A percentile compares a stretch with the other conserved stretches of the same genome.
These are phyloP conservation scores for Cryptosporidium ryanae DNA, from an alignment of 169 alveolate species.

Conservation along the genomic window DNA sequence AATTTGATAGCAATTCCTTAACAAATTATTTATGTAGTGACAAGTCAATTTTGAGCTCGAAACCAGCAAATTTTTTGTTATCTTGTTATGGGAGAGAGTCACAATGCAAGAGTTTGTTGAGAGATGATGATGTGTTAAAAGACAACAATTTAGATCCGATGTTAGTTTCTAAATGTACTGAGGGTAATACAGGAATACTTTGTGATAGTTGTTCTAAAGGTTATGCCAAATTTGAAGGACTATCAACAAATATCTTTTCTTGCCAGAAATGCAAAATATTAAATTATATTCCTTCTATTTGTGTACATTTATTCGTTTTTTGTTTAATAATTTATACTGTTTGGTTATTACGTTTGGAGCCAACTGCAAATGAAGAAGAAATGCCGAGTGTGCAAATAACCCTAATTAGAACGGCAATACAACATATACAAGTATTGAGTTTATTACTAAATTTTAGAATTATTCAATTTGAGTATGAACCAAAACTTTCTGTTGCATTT, in stretches of 20 bases:
- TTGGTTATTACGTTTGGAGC: constrained; percentile 71
- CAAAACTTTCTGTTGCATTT: constrained; percentile 22
- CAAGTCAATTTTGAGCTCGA: background rate
- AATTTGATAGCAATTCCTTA: constrained; percentile 5
- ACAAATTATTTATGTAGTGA: constrained; percentile 44
- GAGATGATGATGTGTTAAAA: constrained; percentile 10
- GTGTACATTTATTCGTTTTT: constrained; percentile 8
- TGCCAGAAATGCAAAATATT: constrained; percentile 49
- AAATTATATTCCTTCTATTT: constrained; percentile 4
- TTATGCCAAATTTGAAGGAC: constrained; percentile 29
- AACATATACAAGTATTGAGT: constrained; percentile 49
- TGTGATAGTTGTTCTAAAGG: constrained; percentile 61
- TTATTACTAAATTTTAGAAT: constrained; percentile 14
- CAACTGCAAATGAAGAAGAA: constrained; percentile 75
- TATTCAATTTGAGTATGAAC: constrained; percentile 21
- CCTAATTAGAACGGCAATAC: constrained; percentile 17
- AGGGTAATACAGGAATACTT: constrained; percentile 62
- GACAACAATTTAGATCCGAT: constrained; percentile 4
- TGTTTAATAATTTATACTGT: constrained; percentile 45
- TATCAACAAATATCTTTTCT: background rate
- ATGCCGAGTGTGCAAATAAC: constrained; percentile 61
- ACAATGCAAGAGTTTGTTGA: constrained; percentile 43
- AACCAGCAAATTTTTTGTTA: constrained; percentile 18
- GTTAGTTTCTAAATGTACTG: constrained; percentile 30
- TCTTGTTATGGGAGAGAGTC: constrained; percentile 59